These are phyloP conservation scores for Rubroshorea leprosula DNA, from an alignment of 345 rosid species.

Conservation along the genomic window DNA sequence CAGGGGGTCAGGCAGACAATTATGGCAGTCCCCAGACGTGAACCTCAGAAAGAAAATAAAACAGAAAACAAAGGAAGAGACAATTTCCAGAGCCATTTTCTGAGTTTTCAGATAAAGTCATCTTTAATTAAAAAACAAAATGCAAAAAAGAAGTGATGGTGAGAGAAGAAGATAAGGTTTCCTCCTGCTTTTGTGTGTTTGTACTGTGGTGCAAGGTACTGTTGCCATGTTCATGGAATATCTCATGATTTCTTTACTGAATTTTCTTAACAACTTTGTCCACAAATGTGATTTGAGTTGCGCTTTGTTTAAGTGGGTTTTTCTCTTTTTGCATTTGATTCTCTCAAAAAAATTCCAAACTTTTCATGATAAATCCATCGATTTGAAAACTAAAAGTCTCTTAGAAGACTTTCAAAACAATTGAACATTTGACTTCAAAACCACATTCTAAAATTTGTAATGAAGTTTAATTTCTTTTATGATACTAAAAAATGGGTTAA, in stretches of 20 bases:
- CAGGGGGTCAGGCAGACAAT: slow-evolving; percentile 21
- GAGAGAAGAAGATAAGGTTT: slow-evolving; percentile 24
- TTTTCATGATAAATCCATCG: no score
- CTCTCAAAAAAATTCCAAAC: no score
- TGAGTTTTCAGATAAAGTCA: background rate
- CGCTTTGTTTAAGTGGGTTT: background rate
- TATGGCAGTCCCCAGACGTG: slow-evolving; percentile 14
- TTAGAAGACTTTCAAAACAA: no score
- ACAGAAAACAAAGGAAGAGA: slow-evolving; percentile 20
- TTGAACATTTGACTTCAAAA: no score
- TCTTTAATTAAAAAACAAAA: no score
- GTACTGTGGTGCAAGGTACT: slow-evolving; percentile 14
- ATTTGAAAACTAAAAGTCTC: no score
- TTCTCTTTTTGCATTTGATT: no score
- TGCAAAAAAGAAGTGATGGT: slow-evolving; percentile 7
- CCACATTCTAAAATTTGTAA: no score
- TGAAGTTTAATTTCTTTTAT: no score
- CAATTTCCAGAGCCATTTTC: slow-evolving; percentile 17
- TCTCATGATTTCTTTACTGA: slow-evolving; percentile 16
- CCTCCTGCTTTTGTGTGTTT: background rate
- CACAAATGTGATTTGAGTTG: background rate
- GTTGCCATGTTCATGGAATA: slow-evolving; percentile 5
- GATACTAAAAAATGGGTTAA: no score
- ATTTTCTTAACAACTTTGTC: background rate
- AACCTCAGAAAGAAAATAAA: slow-evolving; percentile 12